These are phyloP conservation scores for Verbascum thapsus DNA, from an alignment of 257 asterid genomes.

Conservation along the genomic window DNA sequence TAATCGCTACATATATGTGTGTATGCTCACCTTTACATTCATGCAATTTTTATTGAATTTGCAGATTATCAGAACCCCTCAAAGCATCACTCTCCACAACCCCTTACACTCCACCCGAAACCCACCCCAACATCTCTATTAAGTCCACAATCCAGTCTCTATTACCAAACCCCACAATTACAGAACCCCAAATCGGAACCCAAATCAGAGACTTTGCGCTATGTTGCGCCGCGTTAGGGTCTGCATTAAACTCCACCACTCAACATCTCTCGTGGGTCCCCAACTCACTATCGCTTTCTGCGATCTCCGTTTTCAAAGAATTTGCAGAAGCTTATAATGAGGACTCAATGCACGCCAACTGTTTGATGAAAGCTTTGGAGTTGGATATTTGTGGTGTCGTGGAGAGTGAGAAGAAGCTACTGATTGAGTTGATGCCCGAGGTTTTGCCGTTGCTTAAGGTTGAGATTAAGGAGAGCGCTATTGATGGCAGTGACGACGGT, in stretches of 20 bases:
- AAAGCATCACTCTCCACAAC: constrained; percentile 43
- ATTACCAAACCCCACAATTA: constrained; percentile 39
- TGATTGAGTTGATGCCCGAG: constrained; percentile 62
- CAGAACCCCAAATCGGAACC: constrained; percentile 31
- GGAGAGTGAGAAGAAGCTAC: constrained; percentile 56
- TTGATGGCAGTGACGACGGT: constrained; percentile 60
- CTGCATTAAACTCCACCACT: constrained; percentile 55
- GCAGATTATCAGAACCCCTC: constrained; percentile 60
- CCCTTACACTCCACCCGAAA: constrained; percentile 63
- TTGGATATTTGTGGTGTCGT: constrained; percentile 47
- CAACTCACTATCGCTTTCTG: constrained; percentile 44
- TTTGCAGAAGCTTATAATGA: constrained; percentile 47
- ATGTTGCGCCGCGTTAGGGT: constrained; percentile 76
- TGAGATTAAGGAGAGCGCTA: constrained; percentile 70
- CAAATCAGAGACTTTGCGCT: constrained; percentile 53
- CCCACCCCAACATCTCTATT: constrained; percentile 52
- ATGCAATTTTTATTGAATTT: constrained; percentile 5
- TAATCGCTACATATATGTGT: neutral
- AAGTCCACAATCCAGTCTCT: constrained; percentile 66
- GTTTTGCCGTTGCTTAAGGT: constrained; percentile 62
- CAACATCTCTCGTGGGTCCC: constrained; percentile 79
- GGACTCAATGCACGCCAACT: constrained; percentile 32
- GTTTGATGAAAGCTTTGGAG: constrained; percentile 52
- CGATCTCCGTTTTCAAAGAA: constrained; percentile 50
- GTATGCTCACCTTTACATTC: neutral